phyloP scores from a whole-genome alignment of 768 basidiomycete genomes.

The Xerocomellus chrysenteron region DNA sequence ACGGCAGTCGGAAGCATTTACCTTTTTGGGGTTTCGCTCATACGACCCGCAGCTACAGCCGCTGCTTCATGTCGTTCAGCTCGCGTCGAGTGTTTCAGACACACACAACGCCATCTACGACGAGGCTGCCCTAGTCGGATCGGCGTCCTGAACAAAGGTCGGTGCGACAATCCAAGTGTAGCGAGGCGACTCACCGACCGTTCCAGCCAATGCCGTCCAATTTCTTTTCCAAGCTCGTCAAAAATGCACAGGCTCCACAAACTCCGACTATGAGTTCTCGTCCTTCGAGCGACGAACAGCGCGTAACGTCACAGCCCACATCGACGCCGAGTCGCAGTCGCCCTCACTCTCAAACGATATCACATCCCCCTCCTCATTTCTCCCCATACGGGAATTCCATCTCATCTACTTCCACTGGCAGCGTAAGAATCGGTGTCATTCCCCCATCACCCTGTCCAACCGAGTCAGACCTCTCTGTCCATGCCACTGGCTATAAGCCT shows the following conservation, averaged over 20 bases:
- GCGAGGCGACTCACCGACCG: background rate
- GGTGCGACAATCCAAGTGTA: background rate
- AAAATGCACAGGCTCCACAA: slow-evolving; percentile 11
- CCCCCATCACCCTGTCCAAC: slow-evolving; percentile 29
- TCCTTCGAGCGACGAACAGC: background rate
- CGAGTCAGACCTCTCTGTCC: slow-evolving; percentile 15
- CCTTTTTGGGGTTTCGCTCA: slow-evolving; percentile 1
- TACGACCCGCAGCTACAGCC: background rate
- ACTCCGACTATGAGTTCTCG: background rate
- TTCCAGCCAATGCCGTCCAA: slow-evolving; percentile 21
- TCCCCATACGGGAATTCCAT: slow-evolving; percentile 2
- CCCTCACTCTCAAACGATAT: slow-evolving; percentile 10
- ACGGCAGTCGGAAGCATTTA: background rate
- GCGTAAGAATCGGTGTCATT: slow-evolving; percentile 32
- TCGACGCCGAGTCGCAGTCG: background rate
- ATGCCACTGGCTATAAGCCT: background rate
- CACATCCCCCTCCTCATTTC: slow-evolving; percentile 9
- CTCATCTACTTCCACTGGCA: slow-evolving; percentile 15
- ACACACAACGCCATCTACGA: background rate
- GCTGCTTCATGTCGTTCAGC: background rate
- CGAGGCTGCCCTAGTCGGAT: background rate
- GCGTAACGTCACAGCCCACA: background rate
- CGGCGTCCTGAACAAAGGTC: background rate
- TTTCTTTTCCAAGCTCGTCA: slow-evolving; percentile 34
- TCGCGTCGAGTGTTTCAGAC: background rate